A percentile compares a stretch with the other conserved stretches of the same genome.
These are phyloP conservation scores for Psilocybe mexicana DNA, from an alignment of 1,284 basidiomycete genomes.

Conservation along the genomic window DNA sequence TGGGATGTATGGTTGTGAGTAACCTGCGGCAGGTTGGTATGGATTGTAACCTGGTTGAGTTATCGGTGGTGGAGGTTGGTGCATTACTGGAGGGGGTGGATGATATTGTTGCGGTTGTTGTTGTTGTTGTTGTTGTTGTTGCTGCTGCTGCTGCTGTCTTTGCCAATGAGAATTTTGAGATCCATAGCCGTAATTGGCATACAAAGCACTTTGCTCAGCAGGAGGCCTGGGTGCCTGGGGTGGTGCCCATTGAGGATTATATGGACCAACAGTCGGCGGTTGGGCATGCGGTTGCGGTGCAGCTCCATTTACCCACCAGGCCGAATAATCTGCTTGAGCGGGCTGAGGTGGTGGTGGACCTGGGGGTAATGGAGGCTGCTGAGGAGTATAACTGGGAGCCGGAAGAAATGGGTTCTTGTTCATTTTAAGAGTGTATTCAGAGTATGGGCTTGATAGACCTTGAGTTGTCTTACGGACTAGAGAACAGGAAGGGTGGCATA, in stretches of 20 bases:
- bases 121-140: conserved; percentile 35
- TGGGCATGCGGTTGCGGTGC: conserved; percentile 41
- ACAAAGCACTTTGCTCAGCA: conserved; percentile 73
- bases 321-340: conserved; percentile 68
- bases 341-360: conserved; percentile 74
- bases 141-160: conserved; percentile 49
- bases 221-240: conserved; percentile 62
- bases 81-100: conserved; percentile 43
- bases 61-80: conserved; percentile 51
- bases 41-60: conserved; percentile 69
- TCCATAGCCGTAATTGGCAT: conserved; percentile 85
- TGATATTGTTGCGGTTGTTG: conserved; percentile 41
- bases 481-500: neutral
- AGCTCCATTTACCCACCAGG: conserved; percentile 68
- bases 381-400: conserved; percentile 62
- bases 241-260: conserved; percentile 65
- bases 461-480: neutral
- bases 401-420: conserved; percentile 82
- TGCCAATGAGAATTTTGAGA: conserved; percentile 62
- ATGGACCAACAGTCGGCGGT: conserved; percentile 47
- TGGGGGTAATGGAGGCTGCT: conserved; percentile 75
- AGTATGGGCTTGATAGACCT: conserved; percentile 5
- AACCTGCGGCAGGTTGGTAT: conserved; percentile 72
- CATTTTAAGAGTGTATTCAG: conserved; percentile 36
- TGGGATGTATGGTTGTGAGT: conserved; percentile 67